phyloP scores from a whole-genome alignment of 2,329 filamentous ascomycete genomes.

The Teratosphaeria nubilosa region DNA sequence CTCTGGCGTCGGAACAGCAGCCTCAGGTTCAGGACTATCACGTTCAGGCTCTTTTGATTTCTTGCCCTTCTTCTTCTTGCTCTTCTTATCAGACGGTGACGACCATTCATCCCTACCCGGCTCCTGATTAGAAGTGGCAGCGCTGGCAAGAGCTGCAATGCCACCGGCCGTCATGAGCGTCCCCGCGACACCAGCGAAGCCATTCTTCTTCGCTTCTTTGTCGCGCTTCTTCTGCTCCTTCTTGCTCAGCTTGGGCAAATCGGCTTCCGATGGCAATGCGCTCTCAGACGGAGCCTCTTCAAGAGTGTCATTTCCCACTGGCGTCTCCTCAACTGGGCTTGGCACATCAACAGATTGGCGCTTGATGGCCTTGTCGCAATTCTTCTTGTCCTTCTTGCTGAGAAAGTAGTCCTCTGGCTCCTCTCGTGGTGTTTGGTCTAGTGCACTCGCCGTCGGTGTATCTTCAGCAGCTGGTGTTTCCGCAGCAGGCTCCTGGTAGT shows the following conservation, averaged over 20 bases:
- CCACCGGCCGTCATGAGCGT: slow-evolving; percentile 18
- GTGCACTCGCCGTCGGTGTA: not conserved
- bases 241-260: slow-evolving; percentile 20
- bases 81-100: slow-evolving; percentile 16
- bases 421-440: not conserved
- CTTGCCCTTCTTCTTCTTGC: slow-evolving; percentile 29
- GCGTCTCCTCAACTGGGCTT: not conserved
- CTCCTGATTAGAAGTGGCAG: slow-evolving; percentile 7
- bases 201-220: slow-evolving; percentile 29
- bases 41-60: slow-evolving; percentile 23
- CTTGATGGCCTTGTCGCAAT: slow-evolving; percentile 32
- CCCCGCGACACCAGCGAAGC: slow-evolving; percentile 21
- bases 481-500: not conserved
- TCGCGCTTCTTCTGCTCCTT: slow-evolving; percentile 34
- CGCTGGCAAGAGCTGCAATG: slow-evolving; percentile 10
- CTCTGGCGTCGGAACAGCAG: slow-evolving; percentile 4
- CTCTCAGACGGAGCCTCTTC: slow-evolving; percentile 3
- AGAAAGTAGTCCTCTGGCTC: slow-evolving; percentile 12
- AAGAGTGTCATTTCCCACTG: not conserved
- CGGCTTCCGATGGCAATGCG: slow-evolving; percentile 13
- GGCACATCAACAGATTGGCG: not conserved
- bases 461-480: not conserved
- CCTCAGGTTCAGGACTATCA: slow-evolving; percentile 22
- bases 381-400: slow-evolving; percentile 43
- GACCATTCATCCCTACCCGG: slow-evolving; percentile 13